A percentile compares a stretch with the other conserved stretches of the same genome.
Evolutionary conservation across 495 filamentous ascomycete species (phyloP).

Genomic region (Oleoguttula mirabilis): DNA sequence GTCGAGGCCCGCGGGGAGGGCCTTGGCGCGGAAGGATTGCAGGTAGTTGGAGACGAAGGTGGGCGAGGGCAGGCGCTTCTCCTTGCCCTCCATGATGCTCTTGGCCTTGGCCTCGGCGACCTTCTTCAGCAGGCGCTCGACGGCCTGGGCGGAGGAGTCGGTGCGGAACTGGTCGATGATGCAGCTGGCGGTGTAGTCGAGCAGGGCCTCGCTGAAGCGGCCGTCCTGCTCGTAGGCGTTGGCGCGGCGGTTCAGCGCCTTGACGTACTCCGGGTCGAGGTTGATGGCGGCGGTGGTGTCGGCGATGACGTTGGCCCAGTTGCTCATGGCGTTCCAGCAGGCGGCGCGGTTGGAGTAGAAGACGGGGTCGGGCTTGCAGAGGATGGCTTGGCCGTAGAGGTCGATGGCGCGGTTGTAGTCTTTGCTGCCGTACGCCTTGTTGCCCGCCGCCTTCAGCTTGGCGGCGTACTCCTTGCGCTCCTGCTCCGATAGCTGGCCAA

Average conservation of each 20-base stretch:
- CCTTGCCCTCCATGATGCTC: constrained; percentile 64
- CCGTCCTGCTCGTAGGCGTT: constrained; percentile 90
- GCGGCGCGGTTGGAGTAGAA: constrained; percentile 98
- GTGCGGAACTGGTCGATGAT: constrained; percentile 96
- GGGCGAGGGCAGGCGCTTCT: constrained; percentile 77
- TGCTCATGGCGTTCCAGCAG: constrained; percentile 81
- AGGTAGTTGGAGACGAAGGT: constrained; percentile 98
- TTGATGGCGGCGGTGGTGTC: constrained; percentile 90
- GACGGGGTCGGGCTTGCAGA: constrained; percentile 94
- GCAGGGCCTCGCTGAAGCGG: constrained; percentile 82
- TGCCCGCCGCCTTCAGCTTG: constrained; percentile 88
- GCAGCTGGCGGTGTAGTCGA: constrained; percentile 97
- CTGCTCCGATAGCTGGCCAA: constrained; percentile 53
- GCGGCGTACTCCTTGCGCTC: constrained; percentile 70
- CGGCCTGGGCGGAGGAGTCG: constrained; percentile 70
- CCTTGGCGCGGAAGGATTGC: constrained; percentile 81
- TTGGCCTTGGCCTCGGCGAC: constrained; percentile 88
- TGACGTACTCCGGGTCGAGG: constrained; percentile 90
- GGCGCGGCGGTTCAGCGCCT: constrained; percentile 89
- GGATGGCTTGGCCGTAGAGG: constrained; percentile 84
- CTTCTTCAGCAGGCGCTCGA: constrained; percentile 92
- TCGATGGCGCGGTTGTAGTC: constrained; percentile 85
- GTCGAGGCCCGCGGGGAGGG: constrained; percentile 70
- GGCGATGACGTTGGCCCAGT: constrained; percentile 95
- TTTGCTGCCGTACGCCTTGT: constrained; percentile 89